Evolutionary conservation across 2,329 filamentous ascomycete species (phyloP).

Genomic region (Fusarium sambucinum): DNA sequence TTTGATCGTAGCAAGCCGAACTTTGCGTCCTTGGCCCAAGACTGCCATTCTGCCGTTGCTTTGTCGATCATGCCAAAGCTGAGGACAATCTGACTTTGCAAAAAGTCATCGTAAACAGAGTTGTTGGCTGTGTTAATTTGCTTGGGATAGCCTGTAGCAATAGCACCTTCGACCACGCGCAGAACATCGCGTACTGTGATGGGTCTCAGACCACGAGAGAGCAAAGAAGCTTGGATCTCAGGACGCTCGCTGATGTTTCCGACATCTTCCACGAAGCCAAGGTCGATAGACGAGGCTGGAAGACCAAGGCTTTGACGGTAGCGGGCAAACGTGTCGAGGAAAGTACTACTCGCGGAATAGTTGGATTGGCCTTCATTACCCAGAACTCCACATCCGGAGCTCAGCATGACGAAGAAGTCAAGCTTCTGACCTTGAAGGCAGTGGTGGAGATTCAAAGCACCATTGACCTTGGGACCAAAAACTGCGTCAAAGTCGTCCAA

Average conservation of each 20-base stretch:
- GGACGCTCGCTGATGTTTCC: constrained; percentile 44
- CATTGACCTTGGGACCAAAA: constrained; percentile 43
- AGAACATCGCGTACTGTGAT: constrained; percentile 44
- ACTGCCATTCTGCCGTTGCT: constrained; percentile 39
- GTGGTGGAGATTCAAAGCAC: constrained; percentile 39
- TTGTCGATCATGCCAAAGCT: constrained; percentile 45
- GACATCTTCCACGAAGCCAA: constrained; percentile 42
- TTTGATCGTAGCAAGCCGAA: constrained; percentile 39
- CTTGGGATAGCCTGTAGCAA: constrained; percentile 35
- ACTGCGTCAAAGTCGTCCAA: constrained; percentile 38
- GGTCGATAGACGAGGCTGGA: constrained; percentile 39
- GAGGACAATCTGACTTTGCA: constrained; percentile 40
- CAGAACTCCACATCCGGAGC: constrained; percentile 40
- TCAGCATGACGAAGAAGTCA: constrained; percentile 45
- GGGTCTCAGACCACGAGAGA: constrained; percentile 39
- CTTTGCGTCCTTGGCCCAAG: constrained; percentile 44
- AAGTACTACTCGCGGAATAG: constrained; percentile 42
- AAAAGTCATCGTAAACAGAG: constrained; percentile 35
- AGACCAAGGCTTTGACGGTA: constrained; percentile 41
- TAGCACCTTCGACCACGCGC: constrained; percentile 41
- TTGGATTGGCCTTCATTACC: constrained; percentile 43
- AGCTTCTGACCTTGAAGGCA: constrained; percentile 37
- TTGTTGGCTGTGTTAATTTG: constrained; percentile 2
- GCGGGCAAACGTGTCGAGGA: constrained; percentile 42
- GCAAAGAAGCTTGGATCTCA: constrained; percentile 38